These are phyloP conservation scores for Oryza rufipogon DNA, from an alignment of 176 grass and related monocot genomes.

Conservation along the genomic window DNA sequence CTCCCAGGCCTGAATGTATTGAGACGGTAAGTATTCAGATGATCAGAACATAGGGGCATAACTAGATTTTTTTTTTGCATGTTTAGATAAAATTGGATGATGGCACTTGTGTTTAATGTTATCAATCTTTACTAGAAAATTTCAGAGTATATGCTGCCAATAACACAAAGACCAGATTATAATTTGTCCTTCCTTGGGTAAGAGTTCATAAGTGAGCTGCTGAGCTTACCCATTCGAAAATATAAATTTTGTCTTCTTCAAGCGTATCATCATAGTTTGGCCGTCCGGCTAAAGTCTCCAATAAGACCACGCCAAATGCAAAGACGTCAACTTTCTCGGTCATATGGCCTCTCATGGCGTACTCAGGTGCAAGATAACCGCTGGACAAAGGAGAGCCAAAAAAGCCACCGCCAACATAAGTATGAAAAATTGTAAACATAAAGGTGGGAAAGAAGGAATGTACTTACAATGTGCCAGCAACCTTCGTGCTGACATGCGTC, in stretches of 20 bases:
- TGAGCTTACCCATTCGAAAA: slow-evolving; percentile 84
- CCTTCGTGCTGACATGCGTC: slow-evolving; percentile 86
- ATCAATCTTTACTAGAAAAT: background rate
- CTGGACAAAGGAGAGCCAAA: slow-evolving; percentile 31
- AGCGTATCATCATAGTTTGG: slow-evolving; percentile 55
- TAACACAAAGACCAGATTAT: background rate
- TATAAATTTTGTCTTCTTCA: slow-evolving; percentile 61
- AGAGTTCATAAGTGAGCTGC: slow-evolving; percentile 11
- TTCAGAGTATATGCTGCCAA: background rate
- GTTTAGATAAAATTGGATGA: background rate
- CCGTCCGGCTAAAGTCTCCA: slow-evolving; percentile 74
- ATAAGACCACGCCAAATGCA: slow-evolving; percentile 65
- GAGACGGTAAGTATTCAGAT: background rate
- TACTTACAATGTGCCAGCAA: slow-evolving; percentile 89
- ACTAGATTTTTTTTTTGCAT: background rate
- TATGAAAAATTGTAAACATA: background rate
- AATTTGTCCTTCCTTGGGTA: background rate
- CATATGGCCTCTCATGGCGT: slow-evolving; percentile 93
- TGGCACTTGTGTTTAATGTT: background rate
- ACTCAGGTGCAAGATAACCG: slow-evolving; percentile 90
- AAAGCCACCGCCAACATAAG: background rate
- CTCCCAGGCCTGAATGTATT: slow-evolving; percentile 61
- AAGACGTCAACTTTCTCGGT: slow-evolving; percentile 89
- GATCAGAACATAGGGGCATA: background rate
- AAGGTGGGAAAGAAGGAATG: background rate